These are phyloP conservation scores for Triangularia verruculosa DNA, from an alignment of 2,329 filamentous ascomycete genomes.

Conservation along the genomic window DNA sequence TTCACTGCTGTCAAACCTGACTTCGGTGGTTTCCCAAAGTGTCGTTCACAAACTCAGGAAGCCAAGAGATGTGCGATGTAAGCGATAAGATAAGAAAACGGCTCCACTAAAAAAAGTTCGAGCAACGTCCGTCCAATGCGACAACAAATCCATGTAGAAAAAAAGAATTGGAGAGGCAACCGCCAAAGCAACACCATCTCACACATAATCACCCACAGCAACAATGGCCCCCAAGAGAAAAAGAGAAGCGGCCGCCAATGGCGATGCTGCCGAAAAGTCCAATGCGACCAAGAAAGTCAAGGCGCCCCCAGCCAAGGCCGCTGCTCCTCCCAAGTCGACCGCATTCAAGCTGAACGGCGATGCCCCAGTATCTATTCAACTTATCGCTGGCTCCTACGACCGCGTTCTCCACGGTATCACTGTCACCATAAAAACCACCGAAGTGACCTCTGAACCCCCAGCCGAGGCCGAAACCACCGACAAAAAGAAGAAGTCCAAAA, in stretches of 20 bases:
- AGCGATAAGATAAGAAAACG: background rate
- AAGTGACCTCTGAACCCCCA: background rate
- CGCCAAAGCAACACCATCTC: background rate
- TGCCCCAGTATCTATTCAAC: constrained; percentile 64
- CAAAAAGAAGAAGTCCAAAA: constrained; percentile 20
- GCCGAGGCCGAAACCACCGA: background rate
- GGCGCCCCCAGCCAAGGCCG: constrained; percentile 6
- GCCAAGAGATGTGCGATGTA: background rate
- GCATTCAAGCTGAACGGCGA: constrained; percentile 25
- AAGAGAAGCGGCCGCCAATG: constrained; percentile 27
- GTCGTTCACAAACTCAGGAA: background rate
- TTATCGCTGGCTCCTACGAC: constrained; percentile 92
- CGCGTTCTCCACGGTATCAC: constrained; percentile 86
- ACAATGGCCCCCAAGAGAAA: constrained; percentile 33
- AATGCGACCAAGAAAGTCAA: constrained; percentile 23
- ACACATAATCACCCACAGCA: background rate
- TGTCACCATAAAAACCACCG: constrained; percentile 52
- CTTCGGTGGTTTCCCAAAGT: too few species aligned
- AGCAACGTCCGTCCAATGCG: background rate
- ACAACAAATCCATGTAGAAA: background rate
- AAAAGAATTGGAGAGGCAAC: background rate
- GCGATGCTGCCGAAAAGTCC: constrained; percentile 16
- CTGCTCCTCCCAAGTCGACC: constrained; percentile 4
- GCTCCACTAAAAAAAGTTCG: background rate
- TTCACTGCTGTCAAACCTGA: background rate